Percentiles rank a stretch among this genome's conserved stretches.
Conservation (phyloP, 1,284 basidiomycete species). For the Coniferiporia sulphurascens region DNA sequence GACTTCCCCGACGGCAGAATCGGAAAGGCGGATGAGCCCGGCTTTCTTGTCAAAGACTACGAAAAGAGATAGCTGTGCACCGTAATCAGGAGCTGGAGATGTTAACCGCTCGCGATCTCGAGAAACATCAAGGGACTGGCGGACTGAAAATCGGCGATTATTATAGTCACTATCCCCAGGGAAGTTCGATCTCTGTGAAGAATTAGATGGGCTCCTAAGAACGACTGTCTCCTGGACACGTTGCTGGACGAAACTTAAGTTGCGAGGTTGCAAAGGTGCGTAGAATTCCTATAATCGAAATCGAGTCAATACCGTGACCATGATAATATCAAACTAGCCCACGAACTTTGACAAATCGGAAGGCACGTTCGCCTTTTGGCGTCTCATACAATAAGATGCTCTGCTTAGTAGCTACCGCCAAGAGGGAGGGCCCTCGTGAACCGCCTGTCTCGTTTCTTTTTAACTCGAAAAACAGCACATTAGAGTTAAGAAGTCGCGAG, state of each 20-base stretch:
- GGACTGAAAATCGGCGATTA: conserved; percentile 13
- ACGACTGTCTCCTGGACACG: conserved; percentile 45
- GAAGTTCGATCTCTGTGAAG: conserved; percentile 21
- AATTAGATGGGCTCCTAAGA: conserved; percentile 36
- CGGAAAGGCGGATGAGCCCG: conserved; percentile 68
- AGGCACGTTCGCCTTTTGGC: conserved; percentile 74
- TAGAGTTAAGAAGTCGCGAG: conserved; percentile 54
- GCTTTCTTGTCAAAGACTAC: conserved; percentile 81
- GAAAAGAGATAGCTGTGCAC: conserved; percentile 68
- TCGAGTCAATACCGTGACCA: not conserved
- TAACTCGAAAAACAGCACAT: conserved; percentile 61
- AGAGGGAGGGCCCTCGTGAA: conserved; percentile 52
- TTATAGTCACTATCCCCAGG: not conserved
- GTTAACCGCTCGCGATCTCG: conserved; percentile 16
- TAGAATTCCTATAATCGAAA: conserved; percentile 63
- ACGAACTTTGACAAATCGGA: conserved; percentile 69
- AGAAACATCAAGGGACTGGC: conserved; percentile 10
- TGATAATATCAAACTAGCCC: conserved; percentile 1
- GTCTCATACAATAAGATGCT: conserved; percentile 74
- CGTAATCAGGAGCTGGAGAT: conserved; percentile 38
- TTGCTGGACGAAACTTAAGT: conserved; percentile 66
- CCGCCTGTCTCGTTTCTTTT: conserved; percentile 50
- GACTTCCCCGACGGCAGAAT: conserved; percentile 73
- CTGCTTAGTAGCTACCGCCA: conserved; percentile 71
- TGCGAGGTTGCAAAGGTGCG: conserved; percentile 59